Evolutionary conservation across 2,329 filamentous ascomycete genomes (phyloP), one percentile per base, ranked within the genome.

Genomic region (Venturia carpophila): DNA sequence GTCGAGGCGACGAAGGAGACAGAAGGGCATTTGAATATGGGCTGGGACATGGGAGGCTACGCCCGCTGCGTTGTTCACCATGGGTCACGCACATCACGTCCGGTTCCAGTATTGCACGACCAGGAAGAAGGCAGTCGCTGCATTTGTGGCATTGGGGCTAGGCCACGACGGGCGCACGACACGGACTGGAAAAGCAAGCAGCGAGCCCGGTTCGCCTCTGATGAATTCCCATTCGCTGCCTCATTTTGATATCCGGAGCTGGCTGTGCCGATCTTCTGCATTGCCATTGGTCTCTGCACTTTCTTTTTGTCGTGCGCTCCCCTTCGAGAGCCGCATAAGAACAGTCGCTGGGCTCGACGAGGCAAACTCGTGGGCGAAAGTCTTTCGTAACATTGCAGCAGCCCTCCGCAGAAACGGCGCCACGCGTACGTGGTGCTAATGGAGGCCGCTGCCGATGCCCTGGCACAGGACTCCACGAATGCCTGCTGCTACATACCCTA

Each of bases 1-100:
- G 27, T 34, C 30, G 52, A 56, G 52, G 52, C 52, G 30, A 37
- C 52, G 27, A 58, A 58, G 52, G 27, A 58, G 52, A 58, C 52
- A n/a, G n/a, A 58, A 37, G 52, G 21, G 19, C 52, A 37, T 58
- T 58, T 17, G 9, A 58, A n/a, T 34, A 7, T 56, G 49, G 10
- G 11, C 49, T 13, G 30, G 49, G 49, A 56, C 49, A 56, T 56
- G 49, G 49, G 49, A 34, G 30, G 49, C 52, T n/a, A 27, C 52
- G 17, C 30, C n/a, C 15, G 52, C 27, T 58, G 52, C 52, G 52
- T 58, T 58, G 52, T 58, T 37, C 30, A 21, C 52, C 52, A 37
- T 30, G 52, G 52, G 27, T 56, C 49, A 56, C 49, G 49, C 49
- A 19, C 49, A 34, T 56, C 49, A 21, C 27, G 49, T 27, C 52